These are phyloP conservation scores for Anisodus tanguticus DNA, from an alignment of 257 asterid species.

Conservation along the genomic window DNA sequence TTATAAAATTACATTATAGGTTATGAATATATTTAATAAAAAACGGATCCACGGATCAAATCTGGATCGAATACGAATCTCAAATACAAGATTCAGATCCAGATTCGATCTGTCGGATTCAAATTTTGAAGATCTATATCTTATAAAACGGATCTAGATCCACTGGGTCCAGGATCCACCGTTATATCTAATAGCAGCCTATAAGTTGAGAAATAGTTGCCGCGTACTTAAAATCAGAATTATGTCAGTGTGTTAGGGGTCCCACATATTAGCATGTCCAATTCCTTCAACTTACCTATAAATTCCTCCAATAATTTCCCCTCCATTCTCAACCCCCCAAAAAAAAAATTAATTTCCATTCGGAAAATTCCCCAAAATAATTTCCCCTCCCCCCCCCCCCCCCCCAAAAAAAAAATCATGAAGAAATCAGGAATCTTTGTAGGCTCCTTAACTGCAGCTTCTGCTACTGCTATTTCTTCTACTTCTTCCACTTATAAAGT, in stretches of 20 bases:
- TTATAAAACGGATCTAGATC: too few relatives aligned
- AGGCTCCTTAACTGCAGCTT: constrained; percentile 65
- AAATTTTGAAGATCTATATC: too few relatives aligned
- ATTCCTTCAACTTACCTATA: constrained; percentile 21
- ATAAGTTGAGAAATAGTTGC: neutral
- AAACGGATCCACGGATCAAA: too few relatives aligned
- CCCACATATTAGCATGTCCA: constrained; percentile 2
- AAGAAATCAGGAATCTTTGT: constrained; percentile 62
- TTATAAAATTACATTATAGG: too few relatives aligned
- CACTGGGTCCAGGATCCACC: too few relatives aligned
- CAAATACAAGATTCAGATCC: too few relatives aligned
- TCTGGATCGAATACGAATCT: too few relatives aligned
- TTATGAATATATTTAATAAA: too few relatives aligned
- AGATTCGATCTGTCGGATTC: too few relatives aligned
- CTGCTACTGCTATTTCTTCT: constrained; percentile 56
- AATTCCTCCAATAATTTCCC: constrained; percentile 6
- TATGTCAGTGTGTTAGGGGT: neutral
- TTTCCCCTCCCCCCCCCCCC: neutral
- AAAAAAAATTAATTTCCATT: neutral
- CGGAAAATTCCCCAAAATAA: neutral
- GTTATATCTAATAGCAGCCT: too few relatives aligned
- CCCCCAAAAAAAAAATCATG: constrained; percentile 39
- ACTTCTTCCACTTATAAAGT: constrained; percentile 47
- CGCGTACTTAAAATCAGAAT: neutral
- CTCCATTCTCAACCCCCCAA: neutral